Base-by-base conservation (phyloP, 2,329 filamentous ascomycete genomes). In the Aspergillus versicolor region DNA sequence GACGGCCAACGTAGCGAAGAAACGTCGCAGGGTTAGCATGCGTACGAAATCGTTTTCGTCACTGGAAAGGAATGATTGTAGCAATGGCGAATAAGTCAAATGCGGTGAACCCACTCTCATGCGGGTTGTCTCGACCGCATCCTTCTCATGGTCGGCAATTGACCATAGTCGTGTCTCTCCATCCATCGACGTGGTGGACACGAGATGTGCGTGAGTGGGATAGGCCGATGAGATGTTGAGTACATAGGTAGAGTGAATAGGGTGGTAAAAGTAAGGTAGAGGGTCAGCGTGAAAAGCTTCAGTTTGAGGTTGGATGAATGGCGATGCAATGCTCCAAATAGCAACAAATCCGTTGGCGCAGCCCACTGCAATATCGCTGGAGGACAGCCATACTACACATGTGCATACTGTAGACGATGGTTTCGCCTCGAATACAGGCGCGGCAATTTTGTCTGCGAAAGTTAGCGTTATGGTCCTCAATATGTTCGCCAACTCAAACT, bases 291-390 rank as follows among this genome's bases (percentile, higher is more conserved):
- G 54, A 6, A 54, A n/a, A 4, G 34, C 32, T n/a, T 57, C 34
- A 11, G 32, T 24, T 7, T 22, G 22, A 19, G 47, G 30, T 22
- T 42, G 38, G 5, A 15, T 22, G 9, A 54, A 46, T 55, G 61
- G 60, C 54, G 66, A 57, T n/a, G 61, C 51, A 56, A 78, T 71
- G 59, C 76, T 81, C 77, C 81, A 87, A 22, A 86, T 70, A 4
- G 78, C 81, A 4, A 87, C 70, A 54, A 75, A 82, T 3, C 85
- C 85, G 61, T 84, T 81, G 7, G 84, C 79, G 52, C 80, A 82
- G 30, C 81, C 82, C 19, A 81, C 80, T 3, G 80, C 80, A 52
- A 88, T 71, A 40, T 83, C 79, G 13, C 74, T 80, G 2, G 78
- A 75, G 11, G 82, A 84, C 13, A 86, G 70, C 83, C 84, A 88